Conservation (phyloP, 2,329 filamentous ascomycete species). For the Berkeleyomyces rouxiae region DNA sequence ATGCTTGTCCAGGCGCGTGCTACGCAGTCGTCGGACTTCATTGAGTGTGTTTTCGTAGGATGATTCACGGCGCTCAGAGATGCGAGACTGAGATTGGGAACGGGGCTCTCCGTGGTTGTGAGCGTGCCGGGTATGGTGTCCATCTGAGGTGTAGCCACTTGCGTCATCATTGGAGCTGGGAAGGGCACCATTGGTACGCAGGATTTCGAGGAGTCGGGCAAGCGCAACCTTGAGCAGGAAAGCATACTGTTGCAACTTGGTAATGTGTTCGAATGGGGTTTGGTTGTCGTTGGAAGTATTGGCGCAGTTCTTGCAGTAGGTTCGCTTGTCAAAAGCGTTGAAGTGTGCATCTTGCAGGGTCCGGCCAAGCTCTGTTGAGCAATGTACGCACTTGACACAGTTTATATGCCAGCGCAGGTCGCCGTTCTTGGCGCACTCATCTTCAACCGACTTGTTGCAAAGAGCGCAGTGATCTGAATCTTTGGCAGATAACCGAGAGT, state of each 20-base stretch:
- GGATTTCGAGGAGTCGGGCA: conserved; percentile 71
- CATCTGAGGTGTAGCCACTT: conserved; percentile 49
- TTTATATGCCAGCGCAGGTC: conserved; percentile 69
- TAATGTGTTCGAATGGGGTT: conserved; percentile 52
- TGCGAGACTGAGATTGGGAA: conserved; percentile 57
- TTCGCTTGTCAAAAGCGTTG: conserved; percentile 47
- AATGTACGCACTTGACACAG: conserved; percentile 62
- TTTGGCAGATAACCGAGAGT: conserved; percentile 51
- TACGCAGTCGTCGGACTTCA: conserved; percentile 80
- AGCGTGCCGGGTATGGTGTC: conserved; percentile 20
- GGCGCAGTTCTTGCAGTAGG: conserved; percentile 56
- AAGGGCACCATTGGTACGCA: conserved; percentile 67
- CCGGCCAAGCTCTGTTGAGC: conserved; percentile 47
- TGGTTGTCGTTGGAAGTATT: conserved; percentile 35
- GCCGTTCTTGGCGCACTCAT: conserved; percentile 66
- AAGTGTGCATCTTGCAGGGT: conserved; percentile 54
- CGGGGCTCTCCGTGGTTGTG: conserved; percentile 36
- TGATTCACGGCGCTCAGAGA: conserved; percentile 41
- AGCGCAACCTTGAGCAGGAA: conserved; percentile 85
- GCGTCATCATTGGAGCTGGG: conserved; percentile 59
- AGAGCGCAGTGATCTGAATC: conserved; percentile 70
- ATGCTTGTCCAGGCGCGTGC: conserved; percentile 85
- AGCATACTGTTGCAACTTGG: conserved; percentile 84
- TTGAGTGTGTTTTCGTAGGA: conserved; percentile 92
- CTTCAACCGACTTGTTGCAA: conserved; percentile 80